phyloP scores from a whole-genome alignment of 2,329 filamentous ascomycete genomes.

The Emmonsia crescens region DNA sequence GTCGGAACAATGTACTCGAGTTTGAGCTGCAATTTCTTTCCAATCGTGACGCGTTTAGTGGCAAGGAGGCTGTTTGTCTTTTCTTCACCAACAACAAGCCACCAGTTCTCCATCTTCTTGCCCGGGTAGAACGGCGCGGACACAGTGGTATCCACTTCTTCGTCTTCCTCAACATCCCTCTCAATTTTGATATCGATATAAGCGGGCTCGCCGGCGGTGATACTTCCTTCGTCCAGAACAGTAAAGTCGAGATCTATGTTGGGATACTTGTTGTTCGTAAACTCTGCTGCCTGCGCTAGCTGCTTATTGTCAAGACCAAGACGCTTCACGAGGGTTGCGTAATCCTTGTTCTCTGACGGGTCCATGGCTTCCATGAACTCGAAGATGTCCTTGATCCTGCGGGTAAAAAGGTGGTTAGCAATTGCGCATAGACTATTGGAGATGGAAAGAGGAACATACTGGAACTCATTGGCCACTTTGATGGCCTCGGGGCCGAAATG shows the following conservation, averaged over 20 bases:
- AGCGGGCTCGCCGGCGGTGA: slow-evolving; percentile 69
- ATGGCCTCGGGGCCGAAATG: slow-evolving; percentile 80
- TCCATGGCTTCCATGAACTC: slow-evolving; percentile 99
- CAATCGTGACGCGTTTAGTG: slow-evolving; percentile 89
- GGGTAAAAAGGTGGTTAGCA: slow-evolving; percentile 12
- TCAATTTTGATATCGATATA: slow-evolving; percentile 77
- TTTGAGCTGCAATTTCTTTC: slow-evolving; percentile 61
- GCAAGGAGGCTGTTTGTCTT: slow-evolving; percentile 75
- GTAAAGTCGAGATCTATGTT: slow-evolving; percentile 87
- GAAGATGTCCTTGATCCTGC: slow-evolving; percentile 80
- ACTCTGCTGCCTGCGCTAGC: slow-evolving; percentile 77
- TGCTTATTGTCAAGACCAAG: slow-evolving; percentile 72
- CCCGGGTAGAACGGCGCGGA: slow-evolving; percentile 90
- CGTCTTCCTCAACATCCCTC: slow-evolving; percentile 64
- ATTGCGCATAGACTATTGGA: slow-evolving; percentile 15
- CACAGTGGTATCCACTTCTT: slow-evolving; percentile 69
- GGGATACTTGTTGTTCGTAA: slow-evolving; percentile 94
- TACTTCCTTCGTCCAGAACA: slow-evolving; percentile 66
- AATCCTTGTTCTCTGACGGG: slow-evolving; percentile 78
- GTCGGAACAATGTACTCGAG: slow-evolving; percentile 85
- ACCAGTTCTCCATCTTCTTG: slow-evolving; percentile 96
- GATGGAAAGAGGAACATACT: slow-evolving; percentile 41
- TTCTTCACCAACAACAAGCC: slow-evolving; percentile 92
- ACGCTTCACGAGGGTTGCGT: slow-evolving; percentile 63
- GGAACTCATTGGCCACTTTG: slow-evolving; percentile 67